These are phyloP conservation scores for Suillus subluteus DNA, from an alignment of 768 basidiomycete species.

Conservation along the genomic window DNA sequence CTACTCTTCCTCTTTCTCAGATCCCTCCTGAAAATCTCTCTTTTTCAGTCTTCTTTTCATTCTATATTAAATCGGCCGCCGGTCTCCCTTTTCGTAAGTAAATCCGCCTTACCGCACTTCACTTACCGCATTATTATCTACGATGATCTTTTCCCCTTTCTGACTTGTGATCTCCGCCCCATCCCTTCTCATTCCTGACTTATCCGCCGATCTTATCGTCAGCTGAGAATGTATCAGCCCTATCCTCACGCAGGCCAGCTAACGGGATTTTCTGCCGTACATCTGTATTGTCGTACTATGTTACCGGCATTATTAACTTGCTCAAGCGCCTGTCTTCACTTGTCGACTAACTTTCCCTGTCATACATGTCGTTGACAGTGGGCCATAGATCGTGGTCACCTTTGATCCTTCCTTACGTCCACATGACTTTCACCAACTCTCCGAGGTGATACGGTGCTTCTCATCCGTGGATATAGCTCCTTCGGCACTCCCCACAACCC, in stretches of 20 bases:
- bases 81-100: conserved; percentile 18
- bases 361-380: neutral
- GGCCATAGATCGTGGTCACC: neutral
- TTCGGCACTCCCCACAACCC: neutral
- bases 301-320: no score
- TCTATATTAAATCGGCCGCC: conserved; percentile 21
- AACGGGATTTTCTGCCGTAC: neutral
- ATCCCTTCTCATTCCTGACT: conserved; percentile 26
- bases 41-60: conserved; percentile 11
- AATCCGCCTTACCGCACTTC: conserved; percentile 16
- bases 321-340: neutral
- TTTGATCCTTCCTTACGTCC: conserved; percentile 12
- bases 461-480: conserved; percentile 35
- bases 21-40: conserved; percentile 20
- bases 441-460: conserved; percentile 18
- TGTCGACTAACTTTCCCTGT: neutral
- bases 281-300: no score
- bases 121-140: conserved; percentile 24
- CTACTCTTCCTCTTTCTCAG: neutral
- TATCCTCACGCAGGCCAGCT: conserved; percentile 7
- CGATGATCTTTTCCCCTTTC: conserved; percentile 37
- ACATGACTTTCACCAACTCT: conserved; percentile 1
- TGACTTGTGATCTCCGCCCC: conserved; percentile 17
- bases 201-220: conserved; percentile 43
- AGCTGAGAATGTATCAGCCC: conserved; percentile 28